Base-by-base conservation (phyloP, 2,329 filamentous ascomycete genomes). In the Chaetomium strumarium region DNA sequence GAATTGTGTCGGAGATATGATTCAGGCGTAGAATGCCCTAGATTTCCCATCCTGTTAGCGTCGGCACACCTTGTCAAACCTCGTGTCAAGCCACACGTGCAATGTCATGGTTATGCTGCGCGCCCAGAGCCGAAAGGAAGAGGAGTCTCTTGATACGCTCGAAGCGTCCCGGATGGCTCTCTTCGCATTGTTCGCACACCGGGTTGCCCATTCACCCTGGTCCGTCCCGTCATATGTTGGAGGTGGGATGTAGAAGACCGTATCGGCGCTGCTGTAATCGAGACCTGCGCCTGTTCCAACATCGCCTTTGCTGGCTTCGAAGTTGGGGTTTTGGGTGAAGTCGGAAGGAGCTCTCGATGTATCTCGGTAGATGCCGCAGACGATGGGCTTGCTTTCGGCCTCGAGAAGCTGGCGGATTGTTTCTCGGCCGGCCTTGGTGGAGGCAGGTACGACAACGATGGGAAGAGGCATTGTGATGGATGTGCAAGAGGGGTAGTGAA, bases 231-330 rank as follows among this genome's bases (percentile, higher is more conserved):
- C 46, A 19, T 41, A 49, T 5, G 38, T 49, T 5, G 46, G 46
- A 31, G 46, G 46, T 10, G 46, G 46, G 24, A 49, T 41, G 46
- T 49, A 49, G 37, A 49, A 49, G 37, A 49, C 46, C 3, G 46
- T 37, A 12, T 40, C 29, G 11, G 29, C 36, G 37, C 12, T 33
- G 36, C 37, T 9, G 46, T 41, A 41, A 16, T 49, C 46, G 12
- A 49, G 46, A 14, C 37, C 37, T 8, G 36, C 14, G 34, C 46
- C 46, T 14, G 20, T 33, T 17, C 36, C 37, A 10, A 49, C 46
- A 14, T 49, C 37, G 36, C 46, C 46, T 16, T 41, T 13, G 24
- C 14, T 37, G 9, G 46, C 46, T 31, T 49, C 37, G 19, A 49
- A 49, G n/a, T 40, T 30, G 14, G 46, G 37, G 17, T 49, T 11